phyloP scores from a whole-genome alignment of 106 monocot species.

The Xerophyta viscosa region DNA sequence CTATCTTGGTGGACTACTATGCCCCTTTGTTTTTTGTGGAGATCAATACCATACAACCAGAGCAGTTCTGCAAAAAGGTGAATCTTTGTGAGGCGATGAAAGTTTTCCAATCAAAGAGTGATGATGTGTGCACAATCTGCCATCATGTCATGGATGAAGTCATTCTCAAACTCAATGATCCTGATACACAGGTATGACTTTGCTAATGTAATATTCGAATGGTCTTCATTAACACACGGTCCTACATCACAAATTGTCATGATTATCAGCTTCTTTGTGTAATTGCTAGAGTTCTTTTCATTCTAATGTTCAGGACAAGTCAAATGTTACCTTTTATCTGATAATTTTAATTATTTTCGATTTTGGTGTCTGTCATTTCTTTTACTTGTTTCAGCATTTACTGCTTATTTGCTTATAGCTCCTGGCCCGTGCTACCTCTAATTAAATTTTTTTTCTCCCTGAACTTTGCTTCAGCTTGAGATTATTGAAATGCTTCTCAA shows the following conservation, averaged over 20 bases:
- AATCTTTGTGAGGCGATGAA: slow-evolving; percentile 30
- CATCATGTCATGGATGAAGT: slow-evolving; percentile 34
- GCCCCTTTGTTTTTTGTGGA: slow-evolving; percentile 39
- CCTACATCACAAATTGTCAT: no score
- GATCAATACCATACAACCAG: slow-evolving; percentile 29
- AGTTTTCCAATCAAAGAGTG: slow-evolving; percentile 13
- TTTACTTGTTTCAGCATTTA: no score
- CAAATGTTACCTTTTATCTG: no score
- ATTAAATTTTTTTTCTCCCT: not conserved
- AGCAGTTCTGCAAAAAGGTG: slow-evolving; percentile 39
- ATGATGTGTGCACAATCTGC: slow-evolving; percentile 33
- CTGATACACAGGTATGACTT: slow-evolving; percentile 42
- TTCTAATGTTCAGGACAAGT: no score
- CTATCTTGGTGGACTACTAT: slow-evolving; percentile 45
- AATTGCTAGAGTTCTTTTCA: no score
- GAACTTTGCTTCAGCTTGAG: slow-evolving; percentile 22
- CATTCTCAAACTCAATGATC: slow-evolving; percentile 38
- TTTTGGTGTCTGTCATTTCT: no score
- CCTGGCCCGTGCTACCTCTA: not conserved
- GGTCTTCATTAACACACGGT: not conserved
- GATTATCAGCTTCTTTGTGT: no score
- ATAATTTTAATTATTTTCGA: no score
- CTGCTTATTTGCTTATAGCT: not conserved
- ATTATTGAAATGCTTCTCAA: slow-evolving; percentile 29
- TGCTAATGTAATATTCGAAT: not conserved